Base-by-base conservation (phyloP, 371 early-diverging fungal species). In the Lichtheimia ramosa region DNA sequence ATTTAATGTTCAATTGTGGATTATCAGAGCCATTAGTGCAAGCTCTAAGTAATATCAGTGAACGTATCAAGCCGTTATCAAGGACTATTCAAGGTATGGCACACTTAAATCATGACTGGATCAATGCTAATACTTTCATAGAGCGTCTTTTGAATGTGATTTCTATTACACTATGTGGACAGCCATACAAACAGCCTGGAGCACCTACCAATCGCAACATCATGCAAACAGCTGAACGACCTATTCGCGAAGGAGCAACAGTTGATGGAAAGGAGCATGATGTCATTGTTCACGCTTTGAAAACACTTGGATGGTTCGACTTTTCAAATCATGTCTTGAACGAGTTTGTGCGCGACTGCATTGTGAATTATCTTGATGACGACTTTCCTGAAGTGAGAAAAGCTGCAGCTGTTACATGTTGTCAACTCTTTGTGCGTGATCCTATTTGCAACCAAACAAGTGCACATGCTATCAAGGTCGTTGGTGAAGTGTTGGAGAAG, bases 1-100 rank as follows among this genome's bases (percentile, higher is more conserved):
- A 96, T 62, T 76, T 92, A 51, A 96, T 98, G 91, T 96, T 98
- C 66, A 83, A 88, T 2, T 81, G 87, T 20, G 97, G 96, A 14
- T 75, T 97, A 34, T 92, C 88, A 53, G 90, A 92, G 58, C 83
- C 92, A 34, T 75, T 98, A 48, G 88, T 91, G 14, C 78, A 88
- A 42, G 90, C 97, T 2, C 72, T 98, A 52, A 83, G 85, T 16
- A 90, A 94, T 41, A 74, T 98, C 54, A 87, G 91, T 52, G 79
- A 77, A 27, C 82, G 92, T 69, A 94, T 97, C 58, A 90, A 90
- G 56, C 91, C 92, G 16, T 74, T 98, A 51, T 74, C 90, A 18
- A 78, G 85, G 2, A 86, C 86, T n/a, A 93, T 98, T 58, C 97
- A 96, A 87, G 93, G 92, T 91, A 75, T 54, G 43, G 34, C 12